phyloP scores from a whole-genome alignment of 2,329 filamentous ascomycete genomes.

The Huntiella omanensis region DNA sequence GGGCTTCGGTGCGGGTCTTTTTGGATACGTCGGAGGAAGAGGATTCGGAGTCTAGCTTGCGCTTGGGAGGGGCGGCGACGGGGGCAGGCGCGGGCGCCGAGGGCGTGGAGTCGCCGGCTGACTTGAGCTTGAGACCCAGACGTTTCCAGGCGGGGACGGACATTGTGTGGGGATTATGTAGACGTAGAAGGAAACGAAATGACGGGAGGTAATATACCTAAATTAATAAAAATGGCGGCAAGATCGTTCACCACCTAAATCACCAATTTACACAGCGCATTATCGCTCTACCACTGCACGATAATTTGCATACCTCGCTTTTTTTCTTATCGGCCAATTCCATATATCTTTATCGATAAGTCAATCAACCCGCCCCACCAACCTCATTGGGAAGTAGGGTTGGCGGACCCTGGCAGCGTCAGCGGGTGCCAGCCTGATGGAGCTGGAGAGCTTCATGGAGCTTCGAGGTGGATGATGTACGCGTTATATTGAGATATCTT shows the following conservation, averaged over 20 bases:
- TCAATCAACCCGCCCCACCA: not conserved
- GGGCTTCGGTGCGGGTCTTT: constrained; percentile 12
- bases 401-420: too few species aligned
- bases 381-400: not conserved
- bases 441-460: not conserved
- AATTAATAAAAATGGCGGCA: too few species aligned
- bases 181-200: not conserved
- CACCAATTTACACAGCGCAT: too few species aligned
- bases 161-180: constrained; percentile 21
- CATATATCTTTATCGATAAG: not conserved
- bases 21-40: constrained; percentile 8
- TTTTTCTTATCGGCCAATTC: too few species aligned
- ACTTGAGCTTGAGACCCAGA: constrained; percentile 44
- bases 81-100: constrained; percentile 15
- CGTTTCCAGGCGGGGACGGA: constrained; percentile 40
- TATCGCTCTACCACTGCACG: too few species aligned
- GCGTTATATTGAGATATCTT: too few species aligned
- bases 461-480: not conserved
- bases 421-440: not conserved
- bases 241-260: too few species aligned
- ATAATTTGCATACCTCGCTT: too few species aligned
- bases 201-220: too few species aligned
- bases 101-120: constrained; percentile 16
- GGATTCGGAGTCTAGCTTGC: constrained; percentile 15
- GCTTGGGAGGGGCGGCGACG: constrained; percentile 18